Evolutionary conservation across 345 rosid species (phyloP).

Genomic region (Carallia brachiata): DNA sequence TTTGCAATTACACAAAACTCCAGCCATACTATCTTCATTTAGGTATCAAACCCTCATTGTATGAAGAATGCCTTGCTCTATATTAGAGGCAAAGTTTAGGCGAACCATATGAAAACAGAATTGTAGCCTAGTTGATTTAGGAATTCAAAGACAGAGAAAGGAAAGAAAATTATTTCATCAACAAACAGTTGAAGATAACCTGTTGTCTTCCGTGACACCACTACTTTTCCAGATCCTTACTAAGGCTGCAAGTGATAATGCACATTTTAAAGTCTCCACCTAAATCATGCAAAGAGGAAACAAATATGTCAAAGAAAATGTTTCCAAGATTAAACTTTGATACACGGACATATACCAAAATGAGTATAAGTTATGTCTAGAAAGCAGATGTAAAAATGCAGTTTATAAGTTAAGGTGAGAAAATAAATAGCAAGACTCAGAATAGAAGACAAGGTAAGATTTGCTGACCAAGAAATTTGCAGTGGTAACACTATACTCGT

Average conservation of each 20-base stretch:
- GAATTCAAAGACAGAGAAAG: neutral
- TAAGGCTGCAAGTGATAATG: conserved; percentile 80
- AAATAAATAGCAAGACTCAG: neutral
- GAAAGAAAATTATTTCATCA: neutral
- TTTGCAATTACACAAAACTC: too few species aligned
- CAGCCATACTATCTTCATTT: too few species aligned
- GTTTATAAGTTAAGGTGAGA: neutral
- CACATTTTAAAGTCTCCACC: conserved; percentile 97
- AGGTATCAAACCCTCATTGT: too few species aligned
- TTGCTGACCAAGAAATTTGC: conserved; percentile 85
- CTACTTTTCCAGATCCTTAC: conserved; percentile 71
- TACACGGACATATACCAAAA: neutral
- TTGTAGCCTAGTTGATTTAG: too few species aligned
- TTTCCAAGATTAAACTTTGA: neutral
- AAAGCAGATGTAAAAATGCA: neutral
- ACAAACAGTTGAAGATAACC: conserved; percentile 31
- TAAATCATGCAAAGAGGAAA: conserved; percentile 24
- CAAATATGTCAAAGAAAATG: neutral
- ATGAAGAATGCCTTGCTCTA: too few species aligned
- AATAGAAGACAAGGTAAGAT: neutral
- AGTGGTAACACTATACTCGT: conserved; percentile 94
- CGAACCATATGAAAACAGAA: too few species aligned
- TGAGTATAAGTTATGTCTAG: neutral
- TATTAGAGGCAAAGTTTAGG: too few species aligned
- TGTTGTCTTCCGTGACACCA: conserved; percentile 92